Evolutionary conservation across 2,329 filamentous ascomycete genomes (phyloP).

Genomic region (Bipolaris bicolor): DNA sequence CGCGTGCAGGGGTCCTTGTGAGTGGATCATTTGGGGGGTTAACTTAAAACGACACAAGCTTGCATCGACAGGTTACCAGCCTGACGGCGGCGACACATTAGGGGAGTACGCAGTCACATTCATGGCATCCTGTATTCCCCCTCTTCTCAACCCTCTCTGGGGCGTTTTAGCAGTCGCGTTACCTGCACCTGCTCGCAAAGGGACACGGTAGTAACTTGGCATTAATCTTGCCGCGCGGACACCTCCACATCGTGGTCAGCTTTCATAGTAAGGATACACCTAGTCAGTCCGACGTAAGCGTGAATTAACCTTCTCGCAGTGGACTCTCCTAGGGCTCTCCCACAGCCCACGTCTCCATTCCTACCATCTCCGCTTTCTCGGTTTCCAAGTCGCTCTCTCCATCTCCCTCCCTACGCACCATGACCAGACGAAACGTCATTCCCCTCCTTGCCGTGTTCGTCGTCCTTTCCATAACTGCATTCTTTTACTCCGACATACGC

Average conservation of each 20-base stretch:
- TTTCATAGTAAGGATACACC: slow-evolving; percentile 2
- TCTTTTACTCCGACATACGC: slow-evolving; percentile 48
- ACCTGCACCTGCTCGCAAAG: background rate
- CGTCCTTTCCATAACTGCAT: slow-evolving; percentile 46
- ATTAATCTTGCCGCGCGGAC: slow-evolving; percentile 18
- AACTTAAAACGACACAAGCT: slow-evolving; percentile 5
- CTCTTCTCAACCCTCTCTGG: background rate
- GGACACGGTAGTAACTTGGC: background rate
- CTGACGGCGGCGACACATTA: slow-evolving; percentile 7
- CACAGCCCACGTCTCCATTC: background rate
- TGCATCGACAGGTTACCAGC: slow-evolving; percentile 6
- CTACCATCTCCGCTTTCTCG: background rate
- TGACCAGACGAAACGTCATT: slow-evolving; percentile 39
- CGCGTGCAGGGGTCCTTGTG: slow-evolving; percentile 1
- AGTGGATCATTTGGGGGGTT: slow-evolving; percentile 4
- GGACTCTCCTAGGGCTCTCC: slow-evolving; percentile 2
- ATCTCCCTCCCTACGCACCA: slow-evolving; percentile 14
- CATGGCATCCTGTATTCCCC: slow-evolving; percentile 3
- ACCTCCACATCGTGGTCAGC: slow-evolving; percentile 13
- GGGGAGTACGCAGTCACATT: slow-evolving; percentile 10
- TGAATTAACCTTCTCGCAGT: slow-evolving; percentile 3
- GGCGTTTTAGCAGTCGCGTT: background rate
- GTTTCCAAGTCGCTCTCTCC: slow-evolving; percentile 3
- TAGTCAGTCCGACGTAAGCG: slow-evolving; percentile 2
- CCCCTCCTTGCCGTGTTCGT: slow-evolving; percentile 40